Percentiles rank a stretch among this genome's conserved stretches.
These are phyloP conservation scores for Lactifluus piperatus DNA, from an alignment of 768 basidiomycete genomes.

Conservation along the genomic window DNA sequence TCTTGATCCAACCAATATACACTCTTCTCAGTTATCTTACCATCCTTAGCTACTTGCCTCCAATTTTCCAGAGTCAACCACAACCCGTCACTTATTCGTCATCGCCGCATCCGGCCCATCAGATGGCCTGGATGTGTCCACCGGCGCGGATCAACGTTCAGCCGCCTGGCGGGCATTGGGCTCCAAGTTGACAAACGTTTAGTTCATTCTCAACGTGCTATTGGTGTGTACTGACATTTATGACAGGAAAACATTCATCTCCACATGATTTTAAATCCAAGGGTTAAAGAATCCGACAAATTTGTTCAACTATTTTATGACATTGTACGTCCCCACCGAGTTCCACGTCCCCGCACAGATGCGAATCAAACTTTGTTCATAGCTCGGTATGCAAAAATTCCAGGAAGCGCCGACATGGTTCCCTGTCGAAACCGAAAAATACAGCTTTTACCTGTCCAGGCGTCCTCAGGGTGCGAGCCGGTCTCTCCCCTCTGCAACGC, in stretches of 20 bases:
- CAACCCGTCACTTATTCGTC: constrained; percentile 20
- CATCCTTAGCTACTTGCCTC: constrained; percentile 10
- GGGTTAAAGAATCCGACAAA: background rate
- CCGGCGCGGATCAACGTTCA: constrained; percentile 11
- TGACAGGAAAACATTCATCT: constrained; percentile 19
- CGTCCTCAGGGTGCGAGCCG: background rate
- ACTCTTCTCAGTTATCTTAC: constrained; percentile 1
- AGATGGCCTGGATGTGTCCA: constrained; percentile 7
- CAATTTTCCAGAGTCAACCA: constrained; percentile 6
- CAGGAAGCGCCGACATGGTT: constrained; percentile 14
- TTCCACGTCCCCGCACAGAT: background rate
- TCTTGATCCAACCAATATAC: background rate
- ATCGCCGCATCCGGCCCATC: constrained; percentile 19
- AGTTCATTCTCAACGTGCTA: constrained; percentile 7
- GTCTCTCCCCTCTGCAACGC: background rate
- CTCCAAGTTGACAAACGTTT: constrained; percentile 14
- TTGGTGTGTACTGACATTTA: constrained; percentile 5
- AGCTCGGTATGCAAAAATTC: constrained; percentile 14
- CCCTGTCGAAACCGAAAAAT: constrained; percentile 5
- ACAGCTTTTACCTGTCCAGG: constrained; percentile 15
- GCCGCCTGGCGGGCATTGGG: constrained; percentile 9
- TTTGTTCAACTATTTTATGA: constrained; percentile 16
- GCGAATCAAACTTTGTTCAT: background rate
- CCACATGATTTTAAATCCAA: constrained; percentile 21
- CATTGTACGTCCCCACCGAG: constrained; percentile 6